These are phyloP conservation scores for Diutina catenulata DNA, from an alignment of 1,139 yeast species.

Conservation along the genomic window DNA sequence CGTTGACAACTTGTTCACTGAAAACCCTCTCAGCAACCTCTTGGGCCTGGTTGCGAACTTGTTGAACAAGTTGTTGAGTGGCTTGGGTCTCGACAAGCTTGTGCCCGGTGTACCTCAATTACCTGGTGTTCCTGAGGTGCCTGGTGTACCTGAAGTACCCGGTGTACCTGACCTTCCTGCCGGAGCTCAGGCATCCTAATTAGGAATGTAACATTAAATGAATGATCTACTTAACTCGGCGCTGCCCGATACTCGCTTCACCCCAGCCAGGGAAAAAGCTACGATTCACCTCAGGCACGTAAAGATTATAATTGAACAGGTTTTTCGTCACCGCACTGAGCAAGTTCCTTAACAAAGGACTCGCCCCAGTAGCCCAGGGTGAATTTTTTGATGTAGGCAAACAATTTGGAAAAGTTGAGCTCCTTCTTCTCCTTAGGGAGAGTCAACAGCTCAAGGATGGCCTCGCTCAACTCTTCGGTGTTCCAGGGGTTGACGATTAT, in stretches of 20 bases:
- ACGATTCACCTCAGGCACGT: neutral
- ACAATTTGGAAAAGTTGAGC: slow-evolving; percentile 71
- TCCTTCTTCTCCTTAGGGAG: slow-evolving; percentile 69
- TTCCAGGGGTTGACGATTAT: slow-evolving; percentile 96
- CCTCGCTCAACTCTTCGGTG: slow-evolving; percentile 81
- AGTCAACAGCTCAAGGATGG: slow-evolving; percentile 80
- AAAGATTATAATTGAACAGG: neutral
- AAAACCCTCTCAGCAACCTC: slow-evolving; percentile 1
- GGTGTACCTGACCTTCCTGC: neutral
- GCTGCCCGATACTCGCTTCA: neutral
- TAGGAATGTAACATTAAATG: neutral
- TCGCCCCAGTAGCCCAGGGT: slow-evolving; percentile 98
- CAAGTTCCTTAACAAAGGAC: slow-evolving; percentile 80
- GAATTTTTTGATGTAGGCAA: slow-evolving; percentile 79
- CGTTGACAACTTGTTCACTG: slow-evolving; percentile 2
- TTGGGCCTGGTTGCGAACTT: neutral
- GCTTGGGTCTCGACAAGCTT: no score
- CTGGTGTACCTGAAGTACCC: no score
- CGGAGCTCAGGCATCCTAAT: neutral
- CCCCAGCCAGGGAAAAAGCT: neutral
- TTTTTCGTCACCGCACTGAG: slow-evolving; percentile 18
- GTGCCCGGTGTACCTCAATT: no score
- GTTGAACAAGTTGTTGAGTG: neutral
- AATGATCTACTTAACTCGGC: neutral
- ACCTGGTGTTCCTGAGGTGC: no score